Base-by-base conservation (phyloP, 2,329 filamentous ascomycete species). In the Ceratocystis colombiana region DNA sequence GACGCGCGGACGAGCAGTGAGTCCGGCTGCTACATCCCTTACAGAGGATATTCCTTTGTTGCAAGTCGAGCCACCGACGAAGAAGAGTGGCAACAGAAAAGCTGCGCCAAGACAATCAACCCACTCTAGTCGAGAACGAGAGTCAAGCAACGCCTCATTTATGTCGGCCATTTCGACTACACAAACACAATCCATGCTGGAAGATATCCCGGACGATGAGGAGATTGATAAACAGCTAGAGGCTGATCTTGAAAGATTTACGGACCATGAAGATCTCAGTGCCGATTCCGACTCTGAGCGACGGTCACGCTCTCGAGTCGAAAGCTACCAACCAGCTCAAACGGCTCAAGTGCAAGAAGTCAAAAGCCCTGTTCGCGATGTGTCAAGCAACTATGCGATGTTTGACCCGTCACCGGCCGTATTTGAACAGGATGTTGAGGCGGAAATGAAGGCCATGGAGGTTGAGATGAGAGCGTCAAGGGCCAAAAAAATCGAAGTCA, bases 191-290 rank as follows among this genome's bases (percentile, higher is more conserved):
- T 72, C 71, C 2, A 73, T 76, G 4, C 71, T 77, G n/a, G 75
- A 75, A 17, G 74, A 74, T 3, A 74, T 82, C 10, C 80, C 81
- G 0, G 79, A 84, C 65, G 85, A 89, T 68, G 82, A 84, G 1
- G 86, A 88, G 69, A 80, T 89, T 46, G 84, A 89, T 64, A 81
- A 81, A 25, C 83, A 84, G 62, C 76, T 89, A 0, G 82, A 88
- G 71, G 84, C 82, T 1, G 87, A 88, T 67, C 78, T 89, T 8
- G 82, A 86, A 55, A 77, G 79, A 37, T 71, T 82, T 30, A 80
- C 78, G 1, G 81, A 85, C 37, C 79, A 82, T 15, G 82, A 84
- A 57, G 77, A 79, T 44, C 73, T 79, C 6, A 75, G 75, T 3
- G 75, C 76, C 5, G 77, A 80, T 67, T 80, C 77, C 5, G 79